Base-by-base conservation (phyloP, 169 alveolate genomes). In the Plasmodium malariae region DNA sequence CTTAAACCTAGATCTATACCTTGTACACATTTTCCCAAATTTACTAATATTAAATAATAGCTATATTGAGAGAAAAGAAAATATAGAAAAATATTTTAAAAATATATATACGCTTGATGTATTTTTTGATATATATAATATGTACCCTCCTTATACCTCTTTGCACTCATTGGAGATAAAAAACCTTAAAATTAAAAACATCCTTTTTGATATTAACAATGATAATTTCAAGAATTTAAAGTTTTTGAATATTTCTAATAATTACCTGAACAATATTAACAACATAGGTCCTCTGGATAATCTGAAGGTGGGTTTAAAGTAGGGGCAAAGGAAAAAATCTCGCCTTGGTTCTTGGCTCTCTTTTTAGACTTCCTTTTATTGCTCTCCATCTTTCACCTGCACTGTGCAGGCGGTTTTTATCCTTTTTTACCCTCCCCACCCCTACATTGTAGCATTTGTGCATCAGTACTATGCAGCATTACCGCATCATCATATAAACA, bases 131-230 rank as follows among this genome's bases (percentile, higher is more conserved):
- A 51, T 80, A 43, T 63, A 80, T 34, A 80, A 80, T 37, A 11
- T 80, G 7, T 80, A 67, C 5, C 90, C 90, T 32, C 90, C 90
- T 1, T 80, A 80, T 43, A 80, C 90, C 12, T 57, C 90, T n/a
- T 34, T 80, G 43, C n/a, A 55, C 6, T 21, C 14, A 0, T 71
- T 80, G 2, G 90, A 80, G 67, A 80, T 80, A 34, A 80, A 67
- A 28, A 80, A 65, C n/a, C 17, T 80, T 11, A 80, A 80, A 54
- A 80, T 80, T 34, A 51, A 59, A 51, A 80, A 71, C 37, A 80
- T 80, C 37, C 45, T 80, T 24, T 80, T 80, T 55, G 40, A 59
- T 37, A 80, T 80, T 57, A 67, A 70, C 65, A 80, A 80, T 67
- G 90, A 80, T 34, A 30, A 80, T 37, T 80, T 80, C 12, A 3